Conservation (phyloP, 495 filamentous ascomycete species). For the Tuber brumale region DNA sequence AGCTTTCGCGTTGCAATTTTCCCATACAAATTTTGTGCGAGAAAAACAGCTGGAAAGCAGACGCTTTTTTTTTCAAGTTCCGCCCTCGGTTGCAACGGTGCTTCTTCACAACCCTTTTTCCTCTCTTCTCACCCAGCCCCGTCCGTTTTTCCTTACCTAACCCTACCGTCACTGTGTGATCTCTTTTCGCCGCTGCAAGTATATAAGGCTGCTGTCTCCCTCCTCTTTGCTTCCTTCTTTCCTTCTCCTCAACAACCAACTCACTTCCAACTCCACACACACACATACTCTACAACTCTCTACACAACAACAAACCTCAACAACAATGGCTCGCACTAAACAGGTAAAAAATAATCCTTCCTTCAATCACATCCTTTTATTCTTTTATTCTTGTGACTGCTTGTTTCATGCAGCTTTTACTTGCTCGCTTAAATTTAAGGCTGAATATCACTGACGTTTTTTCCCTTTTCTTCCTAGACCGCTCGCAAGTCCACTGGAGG, state of each 20-base stretch:
- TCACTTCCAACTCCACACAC: conserved; percentile 43
- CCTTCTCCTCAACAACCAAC: conserved; percentile 47
- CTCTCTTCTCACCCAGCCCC: conserved; percentile 29
- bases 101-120: conserved; percentile 29
- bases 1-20: conserved; percentile 35
- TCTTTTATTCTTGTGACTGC: conserved; percentile 8
- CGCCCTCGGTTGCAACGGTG: conserved; percentile 37
- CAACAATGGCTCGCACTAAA: conserved; percentile 93
- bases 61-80: conserved; percentile 38
- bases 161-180: conserved; percentile 12
- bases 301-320: conserved; percentile 46
- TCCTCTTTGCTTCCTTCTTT: conserved; percentile 46
- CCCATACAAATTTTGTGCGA: conserved; percentile 39
- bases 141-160: conserved; percentile 2
- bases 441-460: conserved; percentile 34
- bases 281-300: conserved; percentile 48
- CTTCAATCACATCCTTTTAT: background rate
- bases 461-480: conserved; percentile 48
- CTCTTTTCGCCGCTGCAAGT: conserved; percentile 30
- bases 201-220: conserved; percentile 51
- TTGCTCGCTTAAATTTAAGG: conserved; percentile 23
- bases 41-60: conserved; percentile 39
- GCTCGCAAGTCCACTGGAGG: conserved; percentile 99
- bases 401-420: conserved; percentile 5
- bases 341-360: conserved; percentile 49